A percentile compares a stretch with the other conserved stretches of the same genome.
These are phyloP conservation scores for Terana coerulea DNA, from an alignment of 768 basidiomycete genomes.

Conservation along the genomic window DNA sequence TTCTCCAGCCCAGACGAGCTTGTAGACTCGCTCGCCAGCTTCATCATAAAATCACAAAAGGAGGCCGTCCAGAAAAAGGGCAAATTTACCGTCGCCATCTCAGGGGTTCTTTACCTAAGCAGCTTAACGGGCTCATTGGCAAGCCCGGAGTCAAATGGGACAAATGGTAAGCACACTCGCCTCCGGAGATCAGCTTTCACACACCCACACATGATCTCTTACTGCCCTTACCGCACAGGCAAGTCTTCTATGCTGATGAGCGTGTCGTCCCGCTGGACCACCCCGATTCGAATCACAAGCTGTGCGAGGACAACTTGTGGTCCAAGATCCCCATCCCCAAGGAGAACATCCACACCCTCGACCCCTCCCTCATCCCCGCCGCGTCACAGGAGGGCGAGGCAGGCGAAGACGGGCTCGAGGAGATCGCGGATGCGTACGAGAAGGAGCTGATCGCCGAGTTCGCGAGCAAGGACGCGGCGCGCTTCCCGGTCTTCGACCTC, in stretches of 20 bases:
- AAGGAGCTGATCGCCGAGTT: slow-evolving; percentile 85
- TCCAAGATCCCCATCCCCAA: slow-evolving; percentile 76
- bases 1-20: slow-evolving; percentile 59
- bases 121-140: slow-evolving; percentile 67
- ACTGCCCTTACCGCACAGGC: no score
- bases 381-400: slow-evolving; percentile 38
- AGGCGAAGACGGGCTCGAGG: slow-evolving; percentile 38
- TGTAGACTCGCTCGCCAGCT: slow-evolving; percentile 65
- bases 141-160: slow-evolving; percentile 80
- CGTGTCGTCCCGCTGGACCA: slow-evolving; percentile 91
- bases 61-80: slow-evolving; percentile 88
- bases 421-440: slow-evolving; percentile 79
- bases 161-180: slow-evolving; percentile 71
- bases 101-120: slow-evolving; percentile 89
- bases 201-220: no score
- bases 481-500: slow-evolving; percentile 97
- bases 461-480: slow-evolving; percentile 87
- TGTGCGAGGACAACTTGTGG: slow-evolving; percentile 72
- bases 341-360: slow-evolving; percentile 81
- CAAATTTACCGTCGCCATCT: slow-evolving; percentile 89
- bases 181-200: background rate
- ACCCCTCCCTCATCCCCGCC: slow-evolving; percentile 50
- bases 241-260: slow-evolving; percentile 97
- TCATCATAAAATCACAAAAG: slow-evolving; percentile 83
- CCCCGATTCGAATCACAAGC: slow-evolving; percentile 86